phyloP scores from a whole-genome alignment of 495 filamentous ascomycete species.

The Margaritispora aquatica region DNA sequence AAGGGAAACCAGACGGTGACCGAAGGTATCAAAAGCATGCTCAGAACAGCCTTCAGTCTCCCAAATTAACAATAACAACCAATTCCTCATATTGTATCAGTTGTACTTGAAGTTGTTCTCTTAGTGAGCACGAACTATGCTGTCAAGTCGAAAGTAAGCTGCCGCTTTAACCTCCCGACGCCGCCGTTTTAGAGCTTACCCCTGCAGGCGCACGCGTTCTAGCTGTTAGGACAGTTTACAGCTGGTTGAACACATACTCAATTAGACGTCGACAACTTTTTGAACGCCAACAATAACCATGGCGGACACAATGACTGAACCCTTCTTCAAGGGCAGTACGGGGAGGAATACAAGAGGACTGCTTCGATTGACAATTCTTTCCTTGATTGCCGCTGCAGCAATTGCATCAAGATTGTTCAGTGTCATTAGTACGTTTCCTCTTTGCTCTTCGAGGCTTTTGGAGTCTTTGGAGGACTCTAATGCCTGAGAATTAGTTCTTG shows the following conservation, averaged over 20 bases:
- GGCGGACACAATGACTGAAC: constrained; percentile 25
- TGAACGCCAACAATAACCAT: constrained; percentile 17
- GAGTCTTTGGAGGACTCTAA: not conserved
- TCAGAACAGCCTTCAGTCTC: no score
- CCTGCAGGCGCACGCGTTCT: constrained; percentile 14
- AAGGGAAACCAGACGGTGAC: no score
- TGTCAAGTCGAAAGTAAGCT: no score
- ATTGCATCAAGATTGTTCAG: constrained; percentile 94
- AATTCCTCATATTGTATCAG: no score
- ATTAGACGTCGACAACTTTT: constrained; percentile 16
- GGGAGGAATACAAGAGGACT: constrained; percentile 72
- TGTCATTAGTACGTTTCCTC: constrained; percentile 75
- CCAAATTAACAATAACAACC: no score
- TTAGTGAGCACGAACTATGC: no score
- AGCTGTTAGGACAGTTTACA: constrained; percentile 10
- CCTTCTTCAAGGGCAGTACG: constrained; percentile 29
- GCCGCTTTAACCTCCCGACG: no score
- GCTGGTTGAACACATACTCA: constrained; percentile 19
- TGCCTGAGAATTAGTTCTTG: not conserved
- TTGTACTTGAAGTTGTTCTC: no score
- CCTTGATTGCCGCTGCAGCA: constrained; percentile 86
- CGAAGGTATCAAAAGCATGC: no score
- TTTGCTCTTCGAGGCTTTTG: not conserved
- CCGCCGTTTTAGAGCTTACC: no score
- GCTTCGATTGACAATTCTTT: constrained; percentile 86